Evolutionary conservation across 2,329 filamentous ascomycete genomes (phyloP).

Genomic region (Microthyrium microscopicum): DNA sequence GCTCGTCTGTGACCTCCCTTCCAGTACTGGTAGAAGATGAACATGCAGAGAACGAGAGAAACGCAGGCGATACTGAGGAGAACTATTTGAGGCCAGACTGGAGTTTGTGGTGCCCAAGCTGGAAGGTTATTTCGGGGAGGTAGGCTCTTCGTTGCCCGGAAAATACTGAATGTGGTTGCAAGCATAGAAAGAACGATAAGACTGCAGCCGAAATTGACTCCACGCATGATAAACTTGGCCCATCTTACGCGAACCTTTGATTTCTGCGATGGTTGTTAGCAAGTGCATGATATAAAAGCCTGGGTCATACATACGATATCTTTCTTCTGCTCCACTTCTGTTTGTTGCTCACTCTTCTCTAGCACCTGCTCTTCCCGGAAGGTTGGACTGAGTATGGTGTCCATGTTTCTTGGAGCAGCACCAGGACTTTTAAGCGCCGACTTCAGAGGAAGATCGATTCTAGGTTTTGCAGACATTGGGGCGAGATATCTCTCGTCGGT

Average conservation of each 20-base stretch:
- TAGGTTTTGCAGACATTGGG: conserved; percentile 47
- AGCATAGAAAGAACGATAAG: conserved; percentile 88
- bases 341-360: conserved; percentile 66
- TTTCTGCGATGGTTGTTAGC: conserved; percentile 46
- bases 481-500: conserved; percentile 28
- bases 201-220: conserved; percentile 93
- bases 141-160: conserved; percentile 68
- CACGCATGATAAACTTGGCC: conserved; percentile 87
- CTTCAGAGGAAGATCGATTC: conserved; percentile 47
- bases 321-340: conserved; percentile 73
- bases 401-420: conserved; percentile 54
- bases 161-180: conserved; percentile 74
- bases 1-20: conserved; percentile 74
- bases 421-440: conserved; percentile 81
- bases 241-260: conserved; percentile 80
- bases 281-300: neutral
- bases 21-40: conserved; percentile 75
- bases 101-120: conserved; percentile 65
- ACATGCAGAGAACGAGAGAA: conserved; percentile 61
- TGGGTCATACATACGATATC: conserved; percentile 56
- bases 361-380: conserved; percentile 76
- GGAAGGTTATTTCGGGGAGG: conserved; percentile 65
- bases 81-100: conserved; percentile 77
- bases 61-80: conserved; percentile 64
- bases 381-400: conserved; percentile 75